phyloP scores from a whole-genome alignment of 2,329 filamentous ascomycete species.

The Hymenoscyphus salicellus region DNA sequence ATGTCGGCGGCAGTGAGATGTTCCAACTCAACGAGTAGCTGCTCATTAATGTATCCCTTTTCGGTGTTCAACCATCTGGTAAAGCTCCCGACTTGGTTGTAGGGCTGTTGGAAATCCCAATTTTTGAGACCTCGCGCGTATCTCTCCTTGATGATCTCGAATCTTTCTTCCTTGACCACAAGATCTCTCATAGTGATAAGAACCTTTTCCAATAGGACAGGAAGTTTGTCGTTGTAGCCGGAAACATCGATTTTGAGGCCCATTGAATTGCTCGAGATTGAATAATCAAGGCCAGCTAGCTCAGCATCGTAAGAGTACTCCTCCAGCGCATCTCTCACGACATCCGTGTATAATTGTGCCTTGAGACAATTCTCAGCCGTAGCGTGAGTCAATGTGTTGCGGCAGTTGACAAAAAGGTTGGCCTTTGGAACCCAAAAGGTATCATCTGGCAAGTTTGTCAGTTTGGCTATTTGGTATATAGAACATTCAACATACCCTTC shows the following conservation, averaged over 20 bases:
- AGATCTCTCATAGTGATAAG: slow-evolving; percentile 79
- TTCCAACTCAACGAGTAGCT: slow-evolving; percentile 73
- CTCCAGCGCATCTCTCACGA: slow-evolving; percentile 83
- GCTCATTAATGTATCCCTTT: slow-evolving; percentile 73
- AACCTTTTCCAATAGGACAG: slow-evolving; percentile 86
- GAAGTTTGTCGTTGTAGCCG: slow-evolving; percentile 95
- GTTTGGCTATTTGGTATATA: background rate
- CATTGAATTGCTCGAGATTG: slow-evolving; percentile 66
- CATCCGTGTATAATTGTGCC: slow-evolving; percentile 74
- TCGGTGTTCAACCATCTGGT: slow-evolving; percentile 77
- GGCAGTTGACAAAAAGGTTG: slow-evolving; percentile 76
- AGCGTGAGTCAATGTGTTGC: slow-evolving; percentile 74
- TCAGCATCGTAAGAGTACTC: slow-evolving; percentile 97
- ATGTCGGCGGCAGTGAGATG: slow-evolving; percentile 72
- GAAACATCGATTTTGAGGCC: slow-evolving; percentile 76
- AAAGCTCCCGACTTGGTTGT: slow-evolving; percentile 81
- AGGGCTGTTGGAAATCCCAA: slow-evolving; percentile 83
- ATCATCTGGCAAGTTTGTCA: slow-evolving; percentile 56
- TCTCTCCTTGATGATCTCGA: slow-evolving; percentile 87
- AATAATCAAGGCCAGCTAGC: slow-evolving; percentile 82
- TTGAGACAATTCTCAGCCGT: slow-evolving; percentile 78
- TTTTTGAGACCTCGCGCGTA: slow-evolving; percentile 76
- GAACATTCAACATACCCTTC: slow-evolving; percentile 48
- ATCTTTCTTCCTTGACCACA: slow-evolving; percentile 80
- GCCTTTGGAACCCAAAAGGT: slow-evolving; percentile 98